These are phyloP conservation scores for Mortierella sp. DNA, from an alignment of 371 early-diverging fungal genomes.

Conservation along the genomic window DNA sequence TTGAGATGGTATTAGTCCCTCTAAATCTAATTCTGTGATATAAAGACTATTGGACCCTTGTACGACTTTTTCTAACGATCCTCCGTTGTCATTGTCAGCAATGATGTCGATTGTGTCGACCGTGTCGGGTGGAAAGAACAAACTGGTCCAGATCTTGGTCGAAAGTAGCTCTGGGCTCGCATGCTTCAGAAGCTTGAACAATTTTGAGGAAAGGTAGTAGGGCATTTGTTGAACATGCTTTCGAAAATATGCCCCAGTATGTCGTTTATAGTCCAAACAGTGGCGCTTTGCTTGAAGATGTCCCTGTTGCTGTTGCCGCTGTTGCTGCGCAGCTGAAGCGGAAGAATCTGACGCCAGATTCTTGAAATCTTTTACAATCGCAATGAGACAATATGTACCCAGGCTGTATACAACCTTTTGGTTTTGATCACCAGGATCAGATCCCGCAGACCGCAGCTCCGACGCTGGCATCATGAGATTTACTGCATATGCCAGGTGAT, in stretches of 20 bases:
- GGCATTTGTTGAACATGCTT: slow-evolving; percentile 24
- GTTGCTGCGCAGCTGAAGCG: not conserved
- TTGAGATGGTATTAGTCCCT: slow-evolving; percentile 34
- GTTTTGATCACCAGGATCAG: not conserved
- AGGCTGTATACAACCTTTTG: slow-evolving; percentile 20
- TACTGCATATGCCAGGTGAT: slow-evolving; percentile 26
- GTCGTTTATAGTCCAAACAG: not conserved
- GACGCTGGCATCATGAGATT: slow-evolving; percentile 27
- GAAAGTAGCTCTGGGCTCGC: slow-evolving; percentile 32
- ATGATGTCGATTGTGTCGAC: no score
- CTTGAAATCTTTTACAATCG: slow-evolving; percentile 35
- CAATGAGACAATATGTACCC: slow-evolving; percentile 28
- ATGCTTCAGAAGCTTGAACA: slow-evolving; percentile 32
- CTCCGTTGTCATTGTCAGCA: not conserved
- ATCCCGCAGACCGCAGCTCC: not conserved
- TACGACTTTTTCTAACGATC: not conserved
- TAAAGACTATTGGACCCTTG: not conserved
- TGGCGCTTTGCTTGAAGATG: not conserved
- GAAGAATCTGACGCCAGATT: slow-evolving; percentile 17
- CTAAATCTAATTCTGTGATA: slow-evolving; percentile 31
- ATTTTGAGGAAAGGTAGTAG: slow-evolving; percentile 23
- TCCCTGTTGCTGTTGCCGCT: not conserved
- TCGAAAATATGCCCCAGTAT: slow-evolving; percentile 10
- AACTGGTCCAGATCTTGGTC: slow-evolving; percentile 35
- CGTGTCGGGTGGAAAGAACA: slow-evolving; percentile 24